Evolutionary conservation across 179 eudicot species (phyloP), one percentile per base, ranked within the genome.

Genomic region (Spinacia oleracea): DNA sequence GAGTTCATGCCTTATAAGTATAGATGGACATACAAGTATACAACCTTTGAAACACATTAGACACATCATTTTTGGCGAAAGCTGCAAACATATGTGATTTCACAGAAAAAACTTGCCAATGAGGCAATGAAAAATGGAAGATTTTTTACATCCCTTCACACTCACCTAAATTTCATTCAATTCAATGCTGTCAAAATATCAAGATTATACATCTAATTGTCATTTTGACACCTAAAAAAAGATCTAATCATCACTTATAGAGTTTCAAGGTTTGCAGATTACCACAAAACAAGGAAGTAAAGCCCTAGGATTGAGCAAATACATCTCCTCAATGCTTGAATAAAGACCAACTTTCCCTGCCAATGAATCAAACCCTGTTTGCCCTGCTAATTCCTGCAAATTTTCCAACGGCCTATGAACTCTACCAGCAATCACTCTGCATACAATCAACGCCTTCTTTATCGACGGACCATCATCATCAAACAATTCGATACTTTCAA

Each of bases 271-370:
- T 81, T 89, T 94, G 88, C 96, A 94, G 68, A 94, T 90, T 14
- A 94, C 97, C 80, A 94, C 97, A 86, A 94, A 94, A 83, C 98
- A 94, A 82, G 98, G 98, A 56, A 94, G 91, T 48, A 94, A 89
- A 83, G 98, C 98, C 77, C 84, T 92, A 29, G 94, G 94, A 83
- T 85, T 91, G 64, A 94, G 93, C 97, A 94, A 86, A 79, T 90
- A 93, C 73, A 95, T 88, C 87, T 95, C 98, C 86, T 95, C 98
- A 23, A 93, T 90, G 72, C 90, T 95, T 3, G 97, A 85, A 84
- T 93, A 89, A 1, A 93, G 81, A 20, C 98, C 98, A 0, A 93
- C 90, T 84, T 93, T 93, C 31, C 98, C 98, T 29, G 97, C 98
- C 85, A 95, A 84, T 4, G 98, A 93, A 85, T 95, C 98, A 50